phyloP scores from a whole-genome alignment of 805 yeast species.

The Alloascoidea africana region DNA sequence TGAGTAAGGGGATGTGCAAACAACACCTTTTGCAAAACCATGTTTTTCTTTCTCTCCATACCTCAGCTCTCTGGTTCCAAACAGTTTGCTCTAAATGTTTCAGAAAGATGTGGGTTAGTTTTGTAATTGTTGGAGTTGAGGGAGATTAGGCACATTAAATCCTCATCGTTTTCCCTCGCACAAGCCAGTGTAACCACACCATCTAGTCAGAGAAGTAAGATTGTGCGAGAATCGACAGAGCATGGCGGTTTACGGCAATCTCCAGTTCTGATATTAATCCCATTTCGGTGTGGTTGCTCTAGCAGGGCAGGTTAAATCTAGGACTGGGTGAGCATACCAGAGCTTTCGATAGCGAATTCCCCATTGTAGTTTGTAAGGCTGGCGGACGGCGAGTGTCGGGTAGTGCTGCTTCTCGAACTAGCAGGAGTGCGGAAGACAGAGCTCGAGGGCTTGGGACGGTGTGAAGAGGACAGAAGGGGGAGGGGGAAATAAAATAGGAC shows the following conservation, averaged over 20 bases:
- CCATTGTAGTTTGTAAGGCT: background rate
- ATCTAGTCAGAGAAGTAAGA: no score
- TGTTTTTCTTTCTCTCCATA: constrained; percentile 6
- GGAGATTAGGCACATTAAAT: no score
- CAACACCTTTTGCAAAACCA: constrained; percentile 4
- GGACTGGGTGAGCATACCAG: background rate
- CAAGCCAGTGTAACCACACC: no score
- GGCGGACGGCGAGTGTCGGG: background rate
- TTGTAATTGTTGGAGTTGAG: no score
- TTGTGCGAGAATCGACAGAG: no score
- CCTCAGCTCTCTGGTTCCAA: constrained; percentile 38
- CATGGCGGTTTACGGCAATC: no score
- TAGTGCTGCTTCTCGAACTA: no score
- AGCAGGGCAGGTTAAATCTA: background rate
- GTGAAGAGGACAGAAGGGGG: background rate
- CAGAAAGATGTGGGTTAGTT: no score
- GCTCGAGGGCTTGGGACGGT: background rate
- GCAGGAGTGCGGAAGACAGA: background rate
- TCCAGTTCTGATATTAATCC: no score
- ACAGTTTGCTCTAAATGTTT: constrained; percentile 20
- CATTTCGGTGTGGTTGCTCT: no score
- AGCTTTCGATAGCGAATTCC: background rate
- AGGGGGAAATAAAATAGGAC: background rate
- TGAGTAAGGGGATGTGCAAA: background rate
- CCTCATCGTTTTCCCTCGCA: no score